phyloP scores from a whole-genome alignment of 495 filamentous ascomycete species.

The Hyaloscypha finlandica region DNA sequence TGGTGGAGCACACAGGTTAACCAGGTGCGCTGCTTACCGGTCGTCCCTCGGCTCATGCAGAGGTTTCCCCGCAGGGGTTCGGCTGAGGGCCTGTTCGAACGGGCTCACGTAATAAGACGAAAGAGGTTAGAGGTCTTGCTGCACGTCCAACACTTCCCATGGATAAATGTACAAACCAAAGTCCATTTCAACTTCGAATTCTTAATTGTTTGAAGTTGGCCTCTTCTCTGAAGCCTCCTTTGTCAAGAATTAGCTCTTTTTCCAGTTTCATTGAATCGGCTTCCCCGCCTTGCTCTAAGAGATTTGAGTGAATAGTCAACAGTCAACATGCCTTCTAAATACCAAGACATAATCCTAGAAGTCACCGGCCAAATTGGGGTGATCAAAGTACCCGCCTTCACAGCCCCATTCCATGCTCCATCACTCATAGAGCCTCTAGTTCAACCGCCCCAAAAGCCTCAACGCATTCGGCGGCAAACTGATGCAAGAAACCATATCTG shows the following conservation, averaged over 20 bases:
- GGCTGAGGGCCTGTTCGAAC: too few species aligned
- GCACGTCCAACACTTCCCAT: too few species aligned
- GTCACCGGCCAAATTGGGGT: constrained; percentile 29
- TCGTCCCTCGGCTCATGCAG: neutral
- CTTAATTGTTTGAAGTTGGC: neutral
- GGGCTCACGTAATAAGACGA: too few species aligned
- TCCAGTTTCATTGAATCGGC: neutral
- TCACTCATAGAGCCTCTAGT: constrained; percentile 19
- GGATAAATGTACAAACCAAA: too few species aligned
- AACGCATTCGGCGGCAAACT: constrained; percentile 33
- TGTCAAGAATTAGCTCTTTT: neutral
- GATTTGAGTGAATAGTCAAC: neutral
- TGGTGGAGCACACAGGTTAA: too few species aligned
- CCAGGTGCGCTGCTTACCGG: neutral
- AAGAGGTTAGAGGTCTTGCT: neutral
- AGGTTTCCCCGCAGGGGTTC: neutral
- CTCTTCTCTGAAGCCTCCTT: neutral
- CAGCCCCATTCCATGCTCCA: neutral
- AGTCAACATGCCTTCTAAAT: constrained; percentile 14
- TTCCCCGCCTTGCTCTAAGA: neutral
- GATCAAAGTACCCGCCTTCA: constrained; percentile 23
- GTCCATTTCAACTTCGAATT: too few species aligned
- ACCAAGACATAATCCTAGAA: constrained; percentile 26
- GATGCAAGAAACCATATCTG: constrained; percentile 27
- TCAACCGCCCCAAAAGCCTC: constrained; percentile 32